Evolutionary conservation across 2,329 filamentous ascomycete genomes (phyloP), one percentile per base, ranked within the genome.

Genomic region (Dactylonectria macrodidyma): DNA sequence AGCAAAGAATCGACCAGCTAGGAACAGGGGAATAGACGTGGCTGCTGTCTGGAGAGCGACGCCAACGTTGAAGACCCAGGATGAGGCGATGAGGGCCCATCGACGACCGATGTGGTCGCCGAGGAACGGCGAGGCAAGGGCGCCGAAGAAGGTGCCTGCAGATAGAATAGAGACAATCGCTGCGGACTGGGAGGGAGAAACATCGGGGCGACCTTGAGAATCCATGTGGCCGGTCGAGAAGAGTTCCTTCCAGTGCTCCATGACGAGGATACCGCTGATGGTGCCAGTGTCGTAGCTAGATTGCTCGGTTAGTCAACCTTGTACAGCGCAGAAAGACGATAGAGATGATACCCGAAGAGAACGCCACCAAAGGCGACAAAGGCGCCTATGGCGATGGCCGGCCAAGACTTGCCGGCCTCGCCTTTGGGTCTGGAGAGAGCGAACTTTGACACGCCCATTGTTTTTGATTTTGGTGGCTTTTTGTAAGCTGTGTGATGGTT

Each of bases 131-230:
- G 88, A 89, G 10, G 78, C 80, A 24, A 95, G 85, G 14, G 92
- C 88, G 48, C 93, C 93, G 71, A 94, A 91, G 81, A 95, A 95
- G 19, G 92, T 94, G 65, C 92, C 92, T 34, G 90, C 91, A 1
- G 92, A 94, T 19, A 95, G 86, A 72, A 94, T 94, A 7, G 92
- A 93, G 41, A 93, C 91, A 66, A 93, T 90, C 47, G 90, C 84
- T 0, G 91, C 92, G 51, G 88, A 84, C 70, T 89, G 85, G 1
- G 84, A 81, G 1, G 91, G 83, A 2, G 84, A 84, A 34, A 91
- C 78, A 68, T 85, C 82, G 6, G 76, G 81, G 6, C 84, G 73
- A 9, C 85, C 84, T 0, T 79, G 44, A 11, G 80, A 64, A 69
- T 88, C 82, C 34, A 71, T 64, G 72, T 86, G 86, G 16, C 87